Evolutionary conservation across 495 filamentous ascomycete genomes (phyloP).

Genomic region (Penicillium atrosanguineum): DNA sequence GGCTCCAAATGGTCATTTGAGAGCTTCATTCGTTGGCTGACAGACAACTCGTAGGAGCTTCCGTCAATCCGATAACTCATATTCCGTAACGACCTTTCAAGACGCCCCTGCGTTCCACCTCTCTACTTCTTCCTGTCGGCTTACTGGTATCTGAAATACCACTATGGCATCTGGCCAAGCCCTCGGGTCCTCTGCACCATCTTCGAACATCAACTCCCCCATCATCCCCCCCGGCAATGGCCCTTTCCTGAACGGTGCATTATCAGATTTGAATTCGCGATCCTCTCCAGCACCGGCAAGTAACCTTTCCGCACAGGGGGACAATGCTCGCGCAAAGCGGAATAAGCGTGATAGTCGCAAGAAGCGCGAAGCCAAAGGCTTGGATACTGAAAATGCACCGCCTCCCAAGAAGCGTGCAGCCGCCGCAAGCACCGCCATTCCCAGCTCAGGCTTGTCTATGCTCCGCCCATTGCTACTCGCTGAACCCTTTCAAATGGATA

Average conservation of each 20-base stretch:
- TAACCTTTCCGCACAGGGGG: conserved; percentile 32
- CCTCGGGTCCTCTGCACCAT: conserved; percentile 39
- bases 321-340: conserved; percentile 39
- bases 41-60: background rate
- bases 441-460: conserved; percentile 33
- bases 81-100: background rate
- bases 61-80: background rate
- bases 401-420: conserved; percentile 38
- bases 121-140: background rate
- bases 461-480: conserved; percentile 33
- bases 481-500: conserved; percentile 37
- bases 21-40: background rate
- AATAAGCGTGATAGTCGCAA: conserved; percentile 57
- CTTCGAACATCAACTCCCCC: conserved; percentile 46
- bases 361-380: conserved; percentile 72
- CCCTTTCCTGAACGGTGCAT: conserved; percentile 28
- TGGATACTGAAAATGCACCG: conserved; percentile 37
- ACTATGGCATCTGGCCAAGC: conserved; percentile 40
- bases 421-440: conserved; percentile 28
- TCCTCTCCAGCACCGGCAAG: conserved; percentile 39
- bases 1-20: too few species aligned
- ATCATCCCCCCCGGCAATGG: conserved; percentile 28
- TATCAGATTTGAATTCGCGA: conserved; percentile 34
- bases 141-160: background rate
- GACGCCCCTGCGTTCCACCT: background rate